These are phyloP conservation scores for Takashimella tepidaria DNA, from an alignment of 1,284 basidiomycete species.

Conservation along the genomic window DNA sequence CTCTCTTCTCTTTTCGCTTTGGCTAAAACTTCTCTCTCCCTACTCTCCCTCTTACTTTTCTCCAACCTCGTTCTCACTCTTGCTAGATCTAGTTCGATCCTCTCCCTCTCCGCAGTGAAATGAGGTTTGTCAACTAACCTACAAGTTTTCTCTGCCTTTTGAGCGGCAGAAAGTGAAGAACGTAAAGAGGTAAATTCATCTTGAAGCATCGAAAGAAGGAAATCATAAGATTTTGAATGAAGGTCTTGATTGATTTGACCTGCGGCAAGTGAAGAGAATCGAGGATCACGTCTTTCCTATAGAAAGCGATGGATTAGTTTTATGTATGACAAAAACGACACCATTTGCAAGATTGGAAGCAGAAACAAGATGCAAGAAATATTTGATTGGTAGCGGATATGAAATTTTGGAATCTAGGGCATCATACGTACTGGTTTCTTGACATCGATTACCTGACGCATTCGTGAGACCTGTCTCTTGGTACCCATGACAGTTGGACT, in stretches of 20 bases:
- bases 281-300: constrained; percentile 78
- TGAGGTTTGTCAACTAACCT: constrained; percentile 61
- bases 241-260: constrained; percentile 66
- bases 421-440: constrained; percentile 62
- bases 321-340: too few species aligned
- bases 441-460: constrained; percentile 68
- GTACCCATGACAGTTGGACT: constrained; percentile 81
- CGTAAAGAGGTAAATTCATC: constrained; percentile 65
- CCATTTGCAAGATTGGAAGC: background rate
- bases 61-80: constrained; percentile 73
- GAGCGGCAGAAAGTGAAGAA: constrained; percentile 62
- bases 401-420: too few species aligned
- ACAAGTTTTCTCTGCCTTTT: constrained; percentile 62
- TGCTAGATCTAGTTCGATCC: constrained; percentile 73
- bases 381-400: background rate
- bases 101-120: constrained; percentile 64
- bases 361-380: background rate
- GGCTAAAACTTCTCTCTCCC: constrained; percentile 63
- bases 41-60: constrained; percentile 62
- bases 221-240: constrained; percentile 71
- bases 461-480: constrained; percentile 77
- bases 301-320: too few species aligned
- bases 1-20: constrained; percentile 63
- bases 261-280: constrained; percentile 68
- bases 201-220: constrained; percentile 65